phyloP scores from a whole-genome alignment of 2,329 filamentous ascomycete genomes.

The Emericellopsis cladophorae region DNA sequence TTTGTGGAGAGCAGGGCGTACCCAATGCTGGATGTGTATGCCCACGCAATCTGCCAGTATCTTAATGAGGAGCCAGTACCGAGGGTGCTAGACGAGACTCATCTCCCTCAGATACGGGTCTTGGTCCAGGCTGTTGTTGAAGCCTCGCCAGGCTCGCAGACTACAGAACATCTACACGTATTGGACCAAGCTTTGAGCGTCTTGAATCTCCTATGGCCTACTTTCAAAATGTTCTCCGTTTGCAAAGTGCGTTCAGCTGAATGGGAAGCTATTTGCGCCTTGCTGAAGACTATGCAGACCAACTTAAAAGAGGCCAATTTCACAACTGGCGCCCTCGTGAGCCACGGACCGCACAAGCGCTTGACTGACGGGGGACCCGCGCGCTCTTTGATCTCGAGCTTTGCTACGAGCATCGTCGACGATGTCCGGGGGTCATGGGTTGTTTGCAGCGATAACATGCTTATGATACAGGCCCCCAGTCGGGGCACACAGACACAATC shows the following conservation, averaged over 20 bases:
- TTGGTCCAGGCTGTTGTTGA: constrained; percentile 13
- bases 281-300: no score
- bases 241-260: no score
- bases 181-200: constrained; percentile 3
- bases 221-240: background rate
- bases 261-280: no score
- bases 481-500: constrained; percentile 16
- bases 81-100: constrained; percentile 20
- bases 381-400: constrained; percentile 12
- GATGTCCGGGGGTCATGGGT: constrained; percentile 34
- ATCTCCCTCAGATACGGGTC: constrained; percentile 16
- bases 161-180: constrained; percentile 12
- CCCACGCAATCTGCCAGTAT: constrained; percentile 24
- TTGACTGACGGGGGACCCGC: constrained; percentile 1
- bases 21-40: constrained; percentile 37
- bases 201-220: constrained; percentile 3
- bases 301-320: constrained; percentile 3
- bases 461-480: constrained; percentile 24
- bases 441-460: constrained; percentile 11
- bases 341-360: no score
- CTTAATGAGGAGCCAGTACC: constrained; percentile 21
- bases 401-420: constrained; percentile 26
- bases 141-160: constrained; percentile 8
- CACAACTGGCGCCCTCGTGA: background rate
- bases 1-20: constrained; percentile 23